Conservation (phyloP, 345 rosid species). For the Rhodomyrtus tomentosa region DNA sequence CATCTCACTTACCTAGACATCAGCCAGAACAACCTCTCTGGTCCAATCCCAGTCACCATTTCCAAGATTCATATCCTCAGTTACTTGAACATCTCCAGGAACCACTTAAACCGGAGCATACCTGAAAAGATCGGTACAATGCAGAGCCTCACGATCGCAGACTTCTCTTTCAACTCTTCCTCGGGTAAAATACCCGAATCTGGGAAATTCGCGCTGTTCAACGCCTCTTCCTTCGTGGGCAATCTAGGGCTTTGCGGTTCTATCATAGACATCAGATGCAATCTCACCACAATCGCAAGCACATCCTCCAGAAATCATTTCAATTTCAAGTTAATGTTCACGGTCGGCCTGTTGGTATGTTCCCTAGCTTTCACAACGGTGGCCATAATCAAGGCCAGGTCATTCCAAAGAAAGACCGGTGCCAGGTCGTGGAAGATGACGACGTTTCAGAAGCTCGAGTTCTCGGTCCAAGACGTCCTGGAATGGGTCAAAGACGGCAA, state of each 20-base stretch:
- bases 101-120: slow-evolving; percentile 34
- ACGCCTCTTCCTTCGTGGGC: slow-evolving; percentile 47
- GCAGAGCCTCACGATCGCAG: slow-evolving; percentile 53
- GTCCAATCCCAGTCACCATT: slow-evolving; percentile 39
- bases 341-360: slow-evolving; percentile 41
- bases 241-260: slow-evolving; percentile 50
- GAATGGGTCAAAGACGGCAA: slow-evolving; percentile 60
- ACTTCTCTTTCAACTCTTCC: slow-evolving; percentile 58
- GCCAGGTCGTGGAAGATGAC: slow-evolving; percentile 48
- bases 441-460: slow-evolving; percentile 54
- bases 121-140: slow-evolving; percentile 30
- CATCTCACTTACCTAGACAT: slow-evolving; percentile 50
- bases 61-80: slow-evolving; percentile 32
- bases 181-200: slow-evolving; percentile 48
- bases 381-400: slow-evolving; percentile 38
- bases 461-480: slow-evolving; percentile 29
- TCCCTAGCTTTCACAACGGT: slow-evolving; percentile 27
- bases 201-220: slow-evolving; percentile 45
- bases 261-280: slow-evolving; percentile 31
- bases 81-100: slow-evolving; percentile 53
- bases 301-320: slow-evolving; percentile 10
- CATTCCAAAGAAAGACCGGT: slow-evolving; percentile 21
- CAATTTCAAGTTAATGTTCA: slow-evolving; percentile 37
- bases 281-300: slow-evolving; percentile 1
- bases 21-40: slow-evolving; percentile 61